phyloP scores from a whole-genome alignment of 306 rosid species.

The Fragaria vesca region DNA sequence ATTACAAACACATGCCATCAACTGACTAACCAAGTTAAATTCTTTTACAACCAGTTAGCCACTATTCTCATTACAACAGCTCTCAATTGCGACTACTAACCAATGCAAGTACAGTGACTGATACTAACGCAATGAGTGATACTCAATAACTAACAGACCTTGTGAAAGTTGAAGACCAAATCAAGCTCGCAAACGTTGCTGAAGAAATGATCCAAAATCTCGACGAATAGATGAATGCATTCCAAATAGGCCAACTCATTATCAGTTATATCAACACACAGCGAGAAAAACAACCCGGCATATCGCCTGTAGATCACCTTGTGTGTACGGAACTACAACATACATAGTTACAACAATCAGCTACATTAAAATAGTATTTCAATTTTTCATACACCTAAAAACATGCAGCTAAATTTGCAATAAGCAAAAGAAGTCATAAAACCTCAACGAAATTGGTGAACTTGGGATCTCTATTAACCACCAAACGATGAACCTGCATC shows the following conservation, averaged over 20 bases:
- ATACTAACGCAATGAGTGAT: neutral
- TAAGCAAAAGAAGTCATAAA: conserved; percentile 13
- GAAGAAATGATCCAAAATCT: conserved; percentile 93
- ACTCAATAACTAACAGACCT: conserved; percentile 41
- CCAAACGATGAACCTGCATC: conserved; percentile 90
- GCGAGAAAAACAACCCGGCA: conserved; percentile 94
- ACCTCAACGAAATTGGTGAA: conserved; percentile 97
- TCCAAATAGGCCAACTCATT: conserved; percentile 93
- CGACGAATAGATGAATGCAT: conserved; percentile 95
- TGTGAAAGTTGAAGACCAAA: conserved; percentile 90
- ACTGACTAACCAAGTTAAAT: neutral
- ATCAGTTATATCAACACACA: conserved; percentile 98
- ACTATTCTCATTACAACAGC: neutral
- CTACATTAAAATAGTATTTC: neutral
- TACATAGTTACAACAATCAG: conserved; percentile 1
- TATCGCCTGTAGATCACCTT: conserved; percentile 94
- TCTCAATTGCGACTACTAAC: neutral
- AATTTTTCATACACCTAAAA: neutral
- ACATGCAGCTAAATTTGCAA: neutral
- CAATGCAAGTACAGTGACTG: neutral
- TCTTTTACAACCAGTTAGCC: neutral
- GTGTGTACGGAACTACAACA: conserved; percentile 90
- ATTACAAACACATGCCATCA: neutral
- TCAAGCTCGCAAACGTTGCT: conserved; percentile 93
- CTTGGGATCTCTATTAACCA: conserved; percentile 96